Evolutionary conservation across 495 filamentous ascomycete genomes (phyloP), one percentile per base, ranked within the genome.

Genomic region (Amniculicola lignicola): DNA sequence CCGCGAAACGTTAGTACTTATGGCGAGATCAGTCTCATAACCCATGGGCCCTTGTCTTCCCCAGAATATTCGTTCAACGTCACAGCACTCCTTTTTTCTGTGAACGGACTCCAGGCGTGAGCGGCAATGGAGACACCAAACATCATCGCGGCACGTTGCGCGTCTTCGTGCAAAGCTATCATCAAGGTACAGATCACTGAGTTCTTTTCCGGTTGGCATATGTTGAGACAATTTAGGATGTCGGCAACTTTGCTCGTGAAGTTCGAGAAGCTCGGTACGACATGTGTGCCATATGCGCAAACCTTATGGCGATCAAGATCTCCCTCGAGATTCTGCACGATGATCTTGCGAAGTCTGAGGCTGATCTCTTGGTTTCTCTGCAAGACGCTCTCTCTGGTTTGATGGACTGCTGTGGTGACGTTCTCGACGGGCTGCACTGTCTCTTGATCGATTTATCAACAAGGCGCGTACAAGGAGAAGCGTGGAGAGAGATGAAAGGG

Each of bases 291-390:
- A 46, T 59, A 15, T 52, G 29, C 40, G 47, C 47, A 11, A 48
- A 59, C 2, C 55, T 59, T 39, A 18, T 59, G 2, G 55, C 55
- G 1, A 39, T 59, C 38, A 59, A 52, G 18, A 25, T 28, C 10
- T 38, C 47, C 7, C 38, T 59, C 16, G 55, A 59, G n/a, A 59
- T 59, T 28, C 16, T 29, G 19, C 55, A 51, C 11, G 55, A 59
- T 21, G 55, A 59, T 27, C 52, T 59, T 24, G 11, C 54, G n/a
- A 2, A 23, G 23, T 14, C 41, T 9, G 44, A 15, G 4, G 35
- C 14, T 15, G 27, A 15, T 7, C 4, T 56, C 24, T 36, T 36
- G 4, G 12, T 25, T 3, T 36, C 25, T 16, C 19, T 56, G 1
- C 10, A 41, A 12, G 53, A 49, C 7, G 28, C 53, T 1, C 18